phyloP scores from a whole-genome alignment of 306 rosid genomes.

The Datisca glomerata region DNA sequence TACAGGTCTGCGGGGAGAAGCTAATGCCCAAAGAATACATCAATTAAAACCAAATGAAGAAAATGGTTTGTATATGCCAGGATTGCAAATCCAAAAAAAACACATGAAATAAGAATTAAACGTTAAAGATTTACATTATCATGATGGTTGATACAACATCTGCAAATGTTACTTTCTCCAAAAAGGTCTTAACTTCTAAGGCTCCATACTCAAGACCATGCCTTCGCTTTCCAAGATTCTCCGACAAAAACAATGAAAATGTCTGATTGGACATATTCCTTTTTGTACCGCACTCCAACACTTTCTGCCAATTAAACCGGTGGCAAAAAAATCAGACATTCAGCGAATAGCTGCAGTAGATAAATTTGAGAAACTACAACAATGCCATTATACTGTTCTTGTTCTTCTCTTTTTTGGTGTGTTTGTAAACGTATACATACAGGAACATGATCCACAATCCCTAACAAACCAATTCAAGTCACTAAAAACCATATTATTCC shows the following conservation, averaged over 20 bases:
- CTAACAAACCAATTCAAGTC: too few relatives aligned
- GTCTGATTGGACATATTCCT: constrained; percentile 40
- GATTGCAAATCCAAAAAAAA: background rate
- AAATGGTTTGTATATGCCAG: too few relatives aligned
- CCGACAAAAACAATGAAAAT: constrained; percentile 54
- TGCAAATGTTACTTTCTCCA: constrained; percentile 62
- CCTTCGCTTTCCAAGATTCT: constrained; percentile 49
- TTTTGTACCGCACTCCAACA: constrained; percentile 75
- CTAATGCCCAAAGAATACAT: constrained; percentile 15
- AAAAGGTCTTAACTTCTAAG: constrained; percentile 56
- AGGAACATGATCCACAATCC: too few relatives aligned
- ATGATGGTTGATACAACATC: constrained; percentile 53
- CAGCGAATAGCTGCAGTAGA: too few relatives aligned
- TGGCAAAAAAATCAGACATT: too few relatives aligned
- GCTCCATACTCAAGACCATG: constrained; percentile 81
- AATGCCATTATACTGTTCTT: too few relatives aligned
- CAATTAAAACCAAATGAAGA: constrained; percentile 8
- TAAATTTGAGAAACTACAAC: background rate
- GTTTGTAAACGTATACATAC: too few relatives aligned
- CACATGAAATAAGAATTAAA: background rate
- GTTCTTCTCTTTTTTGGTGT: too few relatives aligned
- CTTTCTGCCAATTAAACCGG: constrained; percentile 29
- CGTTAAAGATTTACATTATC: constrained; percentile 36
- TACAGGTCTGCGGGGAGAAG: constrained; percentile 35
- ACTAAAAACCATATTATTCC: too few relatives aligned